phyloP scores from a whole-genome alignment of 352 stramenopile species.

The Phytophthora hibernalis region DNA sequence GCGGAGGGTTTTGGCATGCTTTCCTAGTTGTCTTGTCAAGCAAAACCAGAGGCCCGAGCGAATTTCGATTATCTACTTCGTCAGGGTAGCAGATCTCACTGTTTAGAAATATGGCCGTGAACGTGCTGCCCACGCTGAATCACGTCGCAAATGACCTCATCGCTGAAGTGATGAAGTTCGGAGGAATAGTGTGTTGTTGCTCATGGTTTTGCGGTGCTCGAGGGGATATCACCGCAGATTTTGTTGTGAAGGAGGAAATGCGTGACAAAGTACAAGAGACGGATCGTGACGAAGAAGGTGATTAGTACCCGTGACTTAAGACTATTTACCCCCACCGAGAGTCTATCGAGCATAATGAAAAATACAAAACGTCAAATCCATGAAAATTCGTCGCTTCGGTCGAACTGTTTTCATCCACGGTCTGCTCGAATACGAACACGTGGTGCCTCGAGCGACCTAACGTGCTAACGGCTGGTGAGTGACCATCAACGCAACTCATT shows the following conservation, averaged over 20 bases:
- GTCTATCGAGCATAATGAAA: neutral
- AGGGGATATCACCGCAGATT: neutral
- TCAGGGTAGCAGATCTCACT: too few relatives aligned
- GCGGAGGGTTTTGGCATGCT: neutral
- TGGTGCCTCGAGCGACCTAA: too few relatives aligned
- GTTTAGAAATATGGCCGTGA: neutral
- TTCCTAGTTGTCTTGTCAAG: neutral
- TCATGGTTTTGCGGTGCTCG: neutral
- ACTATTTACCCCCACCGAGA: neutral
- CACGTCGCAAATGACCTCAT: slow-evolving; percentile 5
- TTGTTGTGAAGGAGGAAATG: neutral
- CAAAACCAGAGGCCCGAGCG: neutral
- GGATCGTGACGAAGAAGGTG: neutral
- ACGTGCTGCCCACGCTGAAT: neutral
- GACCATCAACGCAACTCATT: too few relatives aligned
- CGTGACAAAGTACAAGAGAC: too few relatives aligned
- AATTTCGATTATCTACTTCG: too few relatives aligned
- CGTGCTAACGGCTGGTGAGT: too few relatives aligned
- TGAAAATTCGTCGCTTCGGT: neutral
- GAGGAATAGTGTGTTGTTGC: slow-evolving; percentile 7
- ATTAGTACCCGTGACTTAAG: slow-evolving; percentile 6
- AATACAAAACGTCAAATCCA: slow-evolving; percentile 10
- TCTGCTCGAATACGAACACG: too few relatives aligned
- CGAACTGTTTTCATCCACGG: too few relatives aligned
- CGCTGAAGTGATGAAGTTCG: slow-evolving; percentile 10